A percentile compares a stretch with the other conserved stretches of the same genome.
Evolutionary conservation across 495 filamentous ascomycete genomes (phyloP).

Genomic region (Chaetomium tenue): DNA sequence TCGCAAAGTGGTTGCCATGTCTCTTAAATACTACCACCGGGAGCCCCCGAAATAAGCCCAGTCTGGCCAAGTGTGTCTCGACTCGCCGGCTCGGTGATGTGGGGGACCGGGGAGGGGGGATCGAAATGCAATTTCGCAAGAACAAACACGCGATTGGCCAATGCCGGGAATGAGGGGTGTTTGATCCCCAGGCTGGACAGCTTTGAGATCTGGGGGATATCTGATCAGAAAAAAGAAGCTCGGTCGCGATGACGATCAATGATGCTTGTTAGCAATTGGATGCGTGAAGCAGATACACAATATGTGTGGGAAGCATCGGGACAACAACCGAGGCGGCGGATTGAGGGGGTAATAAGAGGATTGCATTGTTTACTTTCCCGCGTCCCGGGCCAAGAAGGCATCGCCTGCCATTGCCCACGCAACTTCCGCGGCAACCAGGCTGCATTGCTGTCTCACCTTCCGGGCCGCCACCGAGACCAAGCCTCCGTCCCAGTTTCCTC

Average conservation of each 20-base stretch:
- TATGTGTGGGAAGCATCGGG: conserved; percentile 3
- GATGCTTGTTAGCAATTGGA: conserved; percentile 35
- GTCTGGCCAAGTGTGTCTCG: conserved; percentile 21
- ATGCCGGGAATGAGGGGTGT: conserved; percentile 23
- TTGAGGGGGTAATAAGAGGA: conserved; percentile 13
- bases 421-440: conserved; percentile 15
- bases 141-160: conserved; percentile 32
- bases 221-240: conserved; percentile 30
- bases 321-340: background rate
- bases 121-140: conserved; percentile 37
- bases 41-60: conserved; percentile 29
- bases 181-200: conserved; percentile 27
- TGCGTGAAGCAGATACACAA: conserved; percentile 16
- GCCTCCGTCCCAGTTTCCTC: background rate
- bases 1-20: conserved; percentile 31
- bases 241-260: conserved; percentile 31
- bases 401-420: conserved; percentile 12
- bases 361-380: conserved; percentile 31
- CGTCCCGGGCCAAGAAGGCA: conserved; percentile 15
- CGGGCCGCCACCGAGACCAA: background rate
- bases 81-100: conserved; percentile 14
- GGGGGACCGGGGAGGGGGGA: conserved; percentile 23
- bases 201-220: conserved; percentile 23
- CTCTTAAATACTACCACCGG: conserved; percentile 26
- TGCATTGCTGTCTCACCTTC: conserved; percentile 12